A percentile compares a stretch with the other conserved stretches of the same genome.
phyloP scores from a whole-genome alignment of 2,329 filamentous ascomycete genomes.

The Beauveria bassiana region DNA sequence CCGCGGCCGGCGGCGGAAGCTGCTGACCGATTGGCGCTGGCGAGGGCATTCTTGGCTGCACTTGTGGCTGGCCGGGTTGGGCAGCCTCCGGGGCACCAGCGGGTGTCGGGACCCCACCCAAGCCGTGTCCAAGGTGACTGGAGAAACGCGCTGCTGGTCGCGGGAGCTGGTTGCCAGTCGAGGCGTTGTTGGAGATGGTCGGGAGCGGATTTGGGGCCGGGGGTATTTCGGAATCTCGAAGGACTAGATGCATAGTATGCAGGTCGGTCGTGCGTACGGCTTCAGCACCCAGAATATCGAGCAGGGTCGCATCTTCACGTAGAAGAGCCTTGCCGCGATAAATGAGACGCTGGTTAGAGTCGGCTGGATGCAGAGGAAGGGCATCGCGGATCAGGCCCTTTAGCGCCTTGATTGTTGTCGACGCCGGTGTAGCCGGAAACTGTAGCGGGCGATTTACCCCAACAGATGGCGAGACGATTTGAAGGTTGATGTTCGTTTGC shows the following conservation, averaged over 20 bases:
- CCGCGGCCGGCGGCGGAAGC: slow-evolving; percentile 15
- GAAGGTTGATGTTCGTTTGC: slow-evolving; percentile 40
- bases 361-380: slow-evolving; percentile 40
- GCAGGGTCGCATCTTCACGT: slow-evolving; percentile 47
- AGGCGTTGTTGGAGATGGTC: slow-evolving; percentile 17
- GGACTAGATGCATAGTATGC: slow-evolving; percentile 47
- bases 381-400: slow-evolving; percentile 50
- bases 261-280: slow-evolving; percentile 38
- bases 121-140: background rate
- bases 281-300: slow-evolving; percentile 49
- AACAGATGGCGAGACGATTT: slow-evolving; percentile 51
- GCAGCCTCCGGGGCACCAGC: slow-evolving; percentile 16
- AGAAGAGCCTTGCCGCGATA: slow-evolving; percentile 50
- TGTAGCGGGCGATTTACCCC: slow-evolving; percentile 42
- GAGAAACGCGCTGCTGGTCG: slow-evolving; percentile 3
- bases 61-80: slow-evolving; percentile 16
- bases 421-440: slow-evolving; percentile 40
- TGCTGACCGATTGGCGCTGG: slow-evolving; percentile 11
- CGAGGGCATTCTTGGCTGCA: slow-evolving; percentile 7
- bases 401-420: slow-evolving; percentile 47
- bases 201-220: slow-evolving; percentile 20
- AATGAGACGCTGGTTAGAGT: slow-evolving; percentile 52
- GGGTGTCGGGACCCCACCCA: background rate
- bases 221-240: slow-evolving; percentile 28
- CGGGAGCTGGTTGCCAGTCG: slow-evolving; percentile 12